phyloP scores from a whole-genome alignment of 2,329 filamentous ascomycete species.

The Xylaria sp. region DNA sequence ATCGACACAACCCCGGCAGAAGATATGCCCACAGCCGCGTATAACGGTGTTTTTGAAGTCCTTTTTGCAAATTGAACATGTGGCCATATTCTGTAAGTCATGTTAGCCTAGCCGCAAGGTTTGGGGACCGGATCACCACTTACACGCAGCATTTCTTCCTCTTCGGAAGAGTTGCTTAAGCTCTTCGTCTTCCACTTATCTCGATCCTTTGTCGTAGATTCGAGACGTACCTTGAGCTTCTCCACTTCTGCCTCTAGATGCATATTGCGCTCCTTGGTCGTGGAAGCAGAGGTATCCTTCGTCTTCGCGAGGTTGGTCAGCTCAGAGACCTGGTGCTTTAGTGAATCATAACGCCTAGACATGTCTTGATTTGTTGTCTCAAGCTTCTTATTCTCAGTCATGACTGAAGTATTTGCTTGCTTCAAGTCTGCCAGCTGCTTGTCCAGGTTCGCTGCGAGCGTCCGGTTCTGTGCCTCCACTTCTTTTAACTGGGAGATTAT shows the following conservation, averaged over 20 bases:
- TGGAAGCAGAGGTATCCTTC: slow-evolving; percentile 69
- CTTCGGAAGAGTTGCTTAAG: slow-evolving; percentile 78
- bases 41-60: slow-evolving; percentile 94
- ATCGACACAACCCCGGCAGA: slow-evolving; percentile 90
- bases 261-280: slow-evolving; percentile 62
- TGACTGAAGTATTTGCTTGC: slow-evolving; percentile 74
- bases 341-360: slow-evolving; percentile 69
- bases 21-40: slow-evolving; percentile 93
- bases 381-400: slow-evolving; percentile 74
- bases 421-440: slow-evolving; percentile 87
- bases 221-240: slow-evolving; percentile 76
- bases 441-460: slow-evolving; percentile 81
- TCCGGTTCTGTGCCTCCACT: slow-evolving; percentile 76
- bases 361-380: slow-evolving; percentile 76
- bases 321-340: slow-evolving; percentile 78
- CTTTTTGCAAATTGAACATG: slow-evolving; percentile 90
- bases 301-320: slow-evolving; percentile 74
- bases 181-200: slow-evolving; percentile 87
- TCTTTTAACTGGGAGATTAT: slow-evolving; percentile 95
- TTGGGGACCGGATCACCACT: slow-evolving; percentile 47
- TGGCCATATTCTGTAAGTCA: slow-evolving; percentile 67
- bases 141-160: slow-evolving; percentile 86
- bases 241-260: slow-evolving; percentile 78
- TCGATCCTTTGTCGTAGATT: slow-evolving; percentile 80
- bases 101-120: slow-evolving; percentile 41